Conservation (phyloP, 371 early-diverging fungal species). For the Mortierella sp. region DNA sequence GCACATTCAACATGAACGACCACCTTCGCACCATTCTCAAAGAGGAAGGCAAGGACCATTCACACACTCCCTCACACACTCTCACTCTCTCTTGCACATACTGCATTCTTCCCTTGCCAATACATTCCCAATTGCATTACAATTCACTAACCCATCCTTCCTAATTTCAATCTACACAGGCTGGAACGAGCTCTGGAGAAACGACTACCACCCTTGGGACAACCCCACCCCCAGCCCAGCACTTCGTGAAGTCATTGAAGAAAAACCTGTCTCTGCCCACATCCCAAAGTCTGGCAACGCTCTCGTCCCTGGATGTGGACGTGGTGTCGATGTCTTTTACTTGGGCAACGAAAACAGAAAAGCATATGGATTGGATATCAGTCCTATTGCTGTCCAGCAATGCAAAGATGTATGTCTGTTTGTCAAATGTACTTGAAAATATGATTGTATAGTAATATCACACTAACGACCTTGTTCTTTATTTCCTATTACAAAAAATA, state of each 20-base stretch:
- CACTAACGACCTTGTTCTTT: too few species aligned
- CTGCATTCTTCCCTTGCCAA: background rate
- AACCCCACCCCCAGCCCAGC: conserved; percentile 74
- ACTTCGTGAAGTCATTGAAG: conserved; percentile 69
- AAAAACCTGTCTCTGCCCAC: conserved; percentile 62
- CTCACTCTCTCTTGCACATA: background rate
- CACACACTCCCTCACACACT: background rate
- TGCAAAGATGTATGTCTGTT: conserved; percentile 42
- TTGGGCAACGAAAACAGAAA: conserved; percentile 69
- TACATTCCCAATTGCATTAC: background rate
- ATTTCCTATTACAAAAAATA: background rate
- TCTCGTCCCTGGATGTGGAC: conserved; percentile 91
- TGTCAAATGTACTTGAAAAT: background rate
- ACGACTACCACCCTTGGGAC: conserved; percentile 74
- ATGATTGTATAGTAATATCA: too few species aligned
- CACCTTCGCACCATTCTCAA: conserved; percentile 28
- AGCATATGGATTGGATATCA: conserved; percentile 80
- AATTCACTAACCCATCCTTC: background rate
- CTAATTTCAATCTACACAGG: conserved; percentile 12
- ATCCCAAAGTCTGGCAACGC: conserved; percentile 71
- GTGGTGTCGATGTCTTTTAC: conserved; percentile 84
- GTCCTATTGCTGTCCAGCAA: conserved; percentile 72
- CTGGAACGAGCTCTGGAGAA: conserved; percentile 73
- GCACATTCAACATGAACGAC: conserved; percentile 25
- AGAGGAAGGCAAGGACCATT: conserved; percentile 18